Conservation (phyloP, 805 yeast genomes). For the Maudiozyma saulgeensis region DNA sequence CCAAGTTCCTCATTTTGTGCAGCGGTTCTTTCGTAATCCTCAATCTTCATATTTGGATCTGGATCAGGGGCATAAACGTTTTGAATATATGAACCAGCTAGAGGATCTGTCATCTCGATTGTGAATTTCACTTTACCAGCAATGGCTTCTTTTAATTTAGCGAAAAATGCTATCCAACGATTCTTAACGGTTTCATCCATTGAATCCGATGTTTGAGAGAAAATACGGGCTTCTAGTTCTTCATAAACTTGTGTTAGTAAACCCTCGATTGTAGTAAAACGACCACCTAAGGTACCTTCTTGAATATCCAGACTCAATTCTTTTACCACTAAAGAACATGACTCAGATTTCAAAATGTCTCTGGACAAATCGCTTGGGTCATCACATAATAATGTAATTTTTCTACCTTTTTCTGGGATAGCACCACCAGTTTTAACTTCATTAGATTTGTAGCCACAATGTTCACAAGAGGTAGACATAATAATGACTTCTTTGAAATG, state of each 20-base stretch:
- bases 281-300: conserved; percentile 95
- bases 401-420: conserved; percentile 77
- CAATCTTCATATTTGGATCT: conserved; percentile 91
- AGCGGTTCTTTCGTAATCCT: conserved; percentile 80
- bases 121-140: conserved; percentile 80
- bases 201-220: conserved; percentile 79
- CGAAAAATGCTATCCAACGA: conserved; percentile 80
- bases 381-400: conserved; percentile 60
- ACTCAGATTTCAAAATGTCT: conserved; percentile 89
- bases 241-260: conserved; percentile 79
- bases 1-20: conserved; percentile 93
- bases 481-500: conserved; percentile 95
- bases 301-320: conserved; percentile 84
- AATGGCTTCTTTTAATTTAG: conserved; percentile 62
- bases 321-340: conserved; percentile 78
- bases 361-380: conserved; percentile 84
- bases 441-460: conserved; percentile 91
- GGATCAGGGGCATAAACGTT: conserved; percentile 98
- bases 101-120: conserved; percentile 82
- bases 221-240: conserved; percentile 78
- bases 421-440: conserved; percentile 99
- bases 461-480: conserved; percentile 88
- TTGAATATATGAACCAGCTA: conserved; percentile 91
- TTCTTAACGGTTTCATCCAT: conserved; percentile 69
- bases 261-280: conserved; percentile 96